Percentiles rank a stretch among this genome's conserved stretches.
Conservation (phyloP, 2,329 filamentous ascomycete genomes). For the Phialophora macrospora region DNA sequence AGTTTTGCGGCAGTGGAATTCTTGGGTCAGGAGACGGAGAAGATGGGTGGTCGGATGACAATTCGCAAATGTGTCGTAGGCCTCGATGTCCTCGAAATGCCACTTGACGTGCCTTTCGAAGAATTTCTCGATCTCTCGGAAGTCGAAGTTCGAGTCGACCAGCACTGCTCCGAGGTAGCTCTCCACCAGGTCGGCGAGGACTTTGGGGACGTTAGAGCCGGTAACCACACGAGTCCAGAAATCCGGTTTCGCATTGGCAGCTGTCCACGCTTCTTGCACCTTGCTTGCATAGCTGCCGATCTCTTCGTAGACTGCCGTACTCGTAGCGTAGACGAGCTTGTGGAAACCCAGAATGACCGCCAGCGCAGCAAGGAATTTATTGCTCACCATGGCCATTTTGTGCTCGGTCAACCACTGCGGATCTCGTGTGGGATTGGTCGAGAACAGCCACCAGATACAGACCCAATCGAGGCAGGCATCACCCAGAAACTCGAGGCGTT, state of each 20-base stretch:
- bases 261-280: slow-evolving; percentile 53
- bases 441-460: slow-evolving; percentile 81
- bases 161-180: slow-evolving; percentile 89
- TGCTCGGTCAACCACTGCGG: slow-evolving; percentile 98
- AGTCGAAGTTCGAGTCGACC: slow-evolving; percentile 84
- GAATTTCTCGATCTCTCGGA: slow-evolving; percentile 72
- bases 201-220: slow-evolving; percentile 50
- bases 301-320: slow-evolving; percentile 41
- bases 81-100: slow-evolving; percentile 82
- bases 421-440: slow-evolving; percentile 75
- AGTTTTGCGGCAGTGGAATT: slow-evolving; percentile 66
- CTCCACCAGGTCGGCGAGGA: slow-evolving; percentile 84
- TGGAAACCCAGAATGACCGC: slow-evolving; percentile 80
- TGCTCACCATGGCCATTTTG: slow-evolving; percentile 99
- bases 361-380: slow-evolving; percentile 86
- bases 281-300: slow-evolving; percentile 51
- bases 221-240: slow-evolving; percentile 51
- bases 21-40: slow-evolving; percentile 64
- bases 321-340: slow-evolving; percentile 65
- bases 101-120: slow-evolving; percentile 74
- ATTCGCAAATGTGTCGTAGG: slow-evolving; percentile 86
- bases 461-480: slow-evolving; percentile 87
- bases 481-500: slow-evolving; percentile 89
- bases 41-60: slow-evolving; percentile 82
- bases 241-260: slow-evolving; percentile 45